Percentiles rank a stretch among this genome's conserved stretches.
These are phyloP conservation scores for Pezicula neosporulosa DNA, from an alignment of 2,329 filamentous ascomycete species.

Conservation along the genomic window DNA sequence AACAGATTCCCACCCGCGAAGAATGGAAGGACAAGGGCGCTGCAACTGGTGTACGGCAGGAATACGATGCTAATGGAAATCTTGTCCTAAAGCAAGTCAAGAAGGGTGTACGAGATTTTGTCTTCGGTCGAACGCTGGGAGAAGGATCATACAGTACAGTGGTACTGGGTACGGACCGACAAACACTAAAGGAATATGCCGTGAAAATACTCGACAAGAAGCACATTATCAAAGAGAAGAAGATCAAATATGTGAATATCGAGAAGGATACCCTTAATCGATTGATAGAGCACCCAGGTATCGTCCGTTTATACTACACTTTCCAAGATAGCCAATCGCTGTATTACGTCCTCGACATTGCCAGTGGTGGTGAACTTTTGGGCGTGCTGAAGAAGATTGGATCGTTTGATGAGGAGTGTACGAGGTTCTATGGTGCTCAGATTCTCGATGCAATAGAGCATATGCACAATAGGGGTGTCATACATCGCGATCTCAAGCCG, in stretches of 20 bases:
- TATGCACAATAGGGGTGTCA: conserved; percentile 95
- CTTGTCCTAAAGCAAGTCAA: conserved; percentile 82
- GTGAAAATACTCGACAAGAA: conserved; percentile 98
- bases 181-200: conserved; percentile 92
- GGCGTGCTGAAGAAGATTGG: conserved; percentile 91
- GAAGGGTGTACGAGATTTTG: conserved; percentile 96
- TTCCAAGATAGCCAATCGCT: conserved; percentile 96
- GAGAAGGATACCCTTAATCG: conserved; percentile 98
- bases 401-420: conserved; percentile 93
- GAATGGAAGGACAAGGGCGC: conserved; percentile 96
- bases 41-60: conserved; percentile 77
- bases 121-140: conserved; percentile 84
- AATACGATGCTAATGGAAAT: conserved; percentile 81
- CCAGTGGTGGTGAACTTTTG: conserved; percentile 85
- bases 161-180: conserved; percentile 85
- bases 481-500: conserved; percentile 93
- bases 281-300: conserved; percentile 91
- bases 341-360: conserved; percentile 95
- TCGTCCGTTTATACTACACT: conserved; percentile 95
- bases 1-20: conserved; percentile 66
- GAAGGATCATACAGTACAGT: conserved; percentile 99
- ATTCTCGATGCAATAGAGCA: conserved; percentile 96
- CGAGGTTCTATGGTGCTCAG: conserved; percentile 89
- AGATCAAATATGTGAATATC: conserved; percentile 99
- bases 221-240: conserved; percentile 99